These are phyloP conservation scores for Aspergillus sp. DNA, from an alignment of 2,329 filamentous ascomycete species.

Conservation along the genomic window DNA sequence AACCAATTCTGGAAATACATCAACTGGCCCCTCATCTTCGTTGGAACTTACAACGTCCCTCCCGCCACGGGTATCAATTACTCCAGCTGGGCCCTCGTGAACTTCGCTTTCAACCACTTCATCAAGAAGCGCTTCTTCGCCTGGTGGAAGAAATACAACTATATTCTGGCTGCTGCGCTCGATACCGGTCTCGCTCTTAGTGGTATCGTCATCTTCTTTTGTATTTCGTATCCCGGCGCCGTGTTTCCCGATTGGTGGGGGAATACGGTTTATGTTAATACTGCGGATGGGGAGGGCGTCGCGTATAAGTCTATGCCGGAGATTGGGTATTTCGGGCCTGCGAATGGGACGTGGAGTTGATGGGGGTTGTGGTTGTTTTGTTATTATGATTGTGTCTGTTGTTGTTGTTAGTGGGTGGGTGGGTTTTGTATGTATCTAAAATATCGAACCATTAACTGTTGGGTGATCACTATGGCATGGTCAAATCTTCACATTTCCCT, in stretches of 20 bases:
- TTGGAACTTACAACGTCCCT: constrained; percentile 31
- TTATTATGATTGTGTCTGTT: neutral
- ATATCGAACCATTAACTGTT: no score
- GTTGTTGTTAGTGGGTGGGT: neutral
- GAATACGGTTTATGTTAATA: constrained; percentile 36
- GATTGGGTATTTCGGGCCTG: constrained; percentile 35
- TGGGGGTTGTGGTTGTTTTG: neutral
- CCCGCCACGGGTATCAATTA: constrained; percentile 39
- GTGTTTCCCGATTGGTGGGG: constrained; percentile 38
- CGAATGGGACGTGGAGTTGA: constrained; percentile 33
- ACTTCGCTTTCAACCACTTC: constrained; percentile 76
- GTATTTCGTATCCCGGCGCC: constrained; percentile 35
- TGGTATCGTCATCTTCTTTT: constrained; percentile 41
- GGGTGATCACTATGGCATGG: no score
- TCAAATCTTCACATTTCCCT: no score
- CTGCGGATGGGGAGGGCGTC: constrained; percentile 33
- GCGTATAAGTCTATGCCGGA: constrained; percentile 30
- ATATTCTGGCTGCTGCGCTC: constrained; percentile 45
- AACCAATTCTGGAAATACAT: constrained; percentile 39
- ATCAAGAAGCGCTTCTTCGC: constrained; percentile 55
- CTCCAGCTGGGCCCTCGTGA: constrained; percentile 40
- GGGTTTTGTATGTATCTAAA: neutral
- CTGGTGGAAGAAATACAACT: constrained; percentile 50
- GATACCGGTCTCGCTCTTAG: constrained; percentile 39
- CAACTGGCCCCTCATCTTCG: constrained; percentile 37